Base-by-base conservation (phyloP, 352 stramenopile genomes). In the Phytopythium sindhum region DNA sequence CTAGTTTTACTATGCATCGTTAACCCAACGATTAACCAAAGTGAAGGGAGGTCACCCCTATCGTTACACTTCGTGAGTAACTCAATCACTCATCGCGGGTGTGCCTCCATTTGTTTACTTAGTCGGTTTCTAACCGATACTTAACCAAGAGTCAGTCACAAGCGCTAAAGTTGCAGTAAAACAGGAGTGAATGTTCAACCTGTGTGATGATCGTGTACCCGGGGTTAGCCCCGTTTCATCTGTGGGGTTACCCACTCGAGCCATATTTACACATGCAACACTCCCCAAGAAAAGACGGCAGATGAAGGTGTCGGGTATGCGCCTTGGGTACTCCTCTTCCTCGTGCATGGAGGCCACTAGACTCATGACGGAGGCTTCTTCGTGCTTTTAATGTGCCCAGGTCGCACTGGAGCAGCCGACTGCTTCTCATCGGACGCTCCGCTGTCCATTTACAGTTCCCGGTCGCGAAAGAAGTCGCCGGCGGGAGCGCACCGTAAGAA, bases 381-480 rank as follows among this genome's bases (percentile, higher is more conserved):
- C 45, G 21, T 10, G 39, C 12, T 26, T 9, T 31, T 11, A 9
- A 2, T 2, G 24, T 52, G 12, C 21, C 23, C 47, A 53, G 47
- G 47, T n/a, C 23, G 51, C 24, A 4, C 12, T 31, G 52, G 17
- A 2, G 48, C 11, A 3, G 23, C 12, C 24, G 48, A 57, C 33
- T 44, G 54, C 54, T 60, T 44, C 54, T 50, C 54, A 35, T 15
- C 54, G 54, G 54, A 44, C n/a, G 33, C 54, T 5, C 39, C 54
- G 54, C n/a, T 48, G 21, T 60, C 54, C 35, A 21, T 60, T 35
- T 60, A 60, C 54, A 35, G 33, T 23, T 60, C 35, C 5, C 54
- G 35, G 4, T 9, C 54, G 19, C 33, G 23, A 14, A 50, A 33
- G 2, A 58, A 58, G 35, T 58, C 52, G 29, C n/a, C 35, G 21